Evolutionary conservation across 176 grass and related monocot species (phyloP).

Genomic region (Rhipidocladum racemiflorum): DNA sequence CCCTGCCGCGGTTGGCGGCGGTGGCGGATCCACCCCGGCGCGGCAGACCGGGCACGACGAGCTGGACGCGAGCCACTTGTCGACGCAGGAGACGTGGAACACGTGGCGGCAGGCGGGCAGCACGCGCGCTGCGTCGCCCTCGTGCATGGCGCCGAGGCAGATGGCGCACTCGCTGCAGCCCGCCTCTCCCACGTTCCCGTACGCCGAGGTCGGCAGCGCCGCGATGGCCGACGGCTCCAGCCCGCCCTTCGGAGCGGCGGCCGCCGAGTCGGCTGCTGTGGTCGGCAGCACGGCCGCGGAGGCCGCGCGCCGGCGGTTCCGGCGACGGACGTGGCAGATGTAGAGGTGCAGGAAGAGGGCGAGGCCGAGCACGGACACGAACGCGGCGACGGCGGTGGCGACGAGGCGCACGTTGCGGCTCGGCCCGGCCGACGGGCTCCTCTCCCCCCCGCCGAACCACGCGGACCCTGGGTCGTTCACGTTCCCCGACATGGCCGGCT

Average conservation of each 20-base stretch:
- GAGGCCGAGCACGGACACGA: constrained; percentile 45
- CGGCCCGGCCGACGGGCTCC: not conserved
- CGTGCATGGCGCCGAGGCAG: constrained; percentile 50
- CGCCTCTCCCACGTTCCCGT: constrained; percentile 4
- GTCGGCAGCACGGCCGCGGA: not conserved
- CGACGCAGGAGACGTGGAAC: constrained; percentile 59
- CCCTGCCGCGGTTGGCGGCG: not conserved
- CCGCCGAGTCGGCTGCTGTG: not conserved
- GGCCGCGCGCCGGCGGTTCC: constrained; percentile 6
- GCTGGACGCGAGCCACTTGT: constrained; percentile 52
- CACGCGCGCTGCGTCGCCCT: constrained; percentile 38
- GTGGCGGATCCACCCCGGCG: constrained; percentile 48
- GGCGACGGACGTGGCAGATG: constrained; percentile 47
- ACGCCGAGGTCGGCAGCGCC: constrained; percentile 41
- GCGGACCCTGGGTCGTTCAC: constrained; percentile 52
- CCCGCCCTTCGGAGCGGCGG: constrained; percentile 11
- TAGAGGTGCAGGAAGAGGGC: constrained; percentile 52
- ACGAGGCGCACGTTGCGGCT: constrained; percentile 29
- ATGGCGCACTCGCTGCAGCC: constrained; percentile 43
- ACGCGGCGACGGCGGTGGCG: constrained; percentile 34
- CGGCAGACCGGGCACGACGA: constrained; percentile 64
- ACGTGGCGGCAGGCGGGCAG: constrained; percentile 50
- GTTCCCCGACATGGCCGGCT: constrained; percentile 26
- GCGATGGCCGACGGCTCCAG: constrained; percentile 47
- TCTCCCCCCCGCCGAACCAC: constrained; percentile 39